Evolutionary conservation across 2,329 filamentous ascomycete species (phyloP).

Genomic region (Ceratocystiopsis brevicomis): DNA sequence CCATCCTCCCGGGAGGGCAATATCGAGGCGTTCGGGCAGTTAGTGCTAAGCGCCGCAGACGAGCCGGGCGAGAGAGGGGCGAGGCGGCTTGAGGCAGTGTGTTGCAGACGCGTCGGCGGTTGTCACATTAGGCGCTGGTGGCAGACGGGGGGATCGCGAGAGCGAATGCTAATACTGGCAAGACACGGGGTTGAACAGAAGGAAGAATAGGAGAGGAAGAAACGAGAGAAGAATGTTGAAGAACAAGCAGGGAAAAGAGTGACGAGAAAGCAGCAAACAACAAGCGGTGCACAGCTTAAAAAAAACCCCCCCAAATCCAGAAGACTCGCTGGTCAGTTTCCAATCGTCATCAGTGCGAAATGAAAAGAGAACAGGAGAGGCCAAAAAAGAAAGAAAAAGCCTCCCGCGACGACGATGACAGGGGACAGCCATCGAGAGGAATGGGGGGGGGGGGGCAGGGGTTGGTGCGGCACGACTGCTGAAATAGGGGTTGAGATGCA

Average conservation of each 20-base stretch:
- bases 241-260: neutral
- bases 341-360: neutral
- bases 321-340: neutral
- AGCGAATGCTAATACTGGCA: too few relatives aligned
- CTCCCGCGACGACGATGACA: neutral
- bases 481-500: neutral
- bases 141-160: too few relatives aligned
- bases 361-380: neutral
- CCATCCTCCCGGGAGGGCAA: too few relatives aligned
- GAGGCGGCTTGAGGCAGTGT: neutral
- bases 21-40: conserved; percentile 1
- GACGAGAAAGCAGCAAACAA: neutral
- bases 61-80: too few relatives aligned
- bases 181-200: neutral
- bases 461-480: neutral
- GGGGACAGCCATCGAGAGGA: conserved; percentile 2
- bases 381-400: conserved; percentile 1
- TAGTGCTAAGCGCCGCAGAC: too few relatives aligned
- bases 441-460: conserved; percentile 1
- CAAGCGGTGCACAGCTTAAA: neutral
- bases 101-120: too few relatives aligned
- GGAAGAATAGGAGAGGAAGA: neutral
- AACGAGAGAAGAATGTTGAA: neutral
- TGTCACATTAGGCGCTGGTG: too few relatives aligned
- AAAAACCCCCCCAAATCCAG: neutral